Base-by-base conservation (phyloP, 176 grass and related monocot species). In the Typha latifolia region DNA sequence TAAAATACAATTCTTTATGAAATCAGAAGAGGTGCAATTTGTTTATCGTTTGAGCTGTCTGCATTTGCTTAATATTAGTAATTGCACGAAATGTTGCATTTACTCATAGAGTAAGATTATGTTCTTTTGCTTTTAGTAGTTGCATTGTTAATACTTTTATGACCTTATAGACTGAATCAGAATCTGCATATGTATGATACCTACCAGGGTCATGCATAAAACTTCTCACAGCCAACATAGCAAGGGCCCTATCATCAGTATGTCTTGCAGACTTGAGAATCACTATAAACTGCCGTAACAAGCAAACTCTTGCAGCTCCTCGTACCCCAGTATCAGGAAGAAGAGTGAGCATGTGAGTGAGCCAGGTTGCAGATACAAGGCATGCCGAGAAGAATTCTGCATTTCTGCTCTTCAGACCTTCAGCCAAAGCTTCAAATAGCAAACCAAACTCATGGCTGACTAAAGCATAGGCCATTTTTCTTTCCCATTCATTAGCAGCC, bases 361-460 rank as follows among this genome's bases (percentile, higher is more conserved):
- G 87, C 87, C 87, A 90, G 1, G 76, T 56, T 12, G 87, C 79
- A 62, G 72, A 85, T 64, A 80, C 76, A 23, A 90, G 87, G 71
- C 87, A 82, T 13, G 72, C n/a, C n/a, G 87, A 73, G 69, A 85
- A 85, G 14, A 90, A 53, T 48, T 85, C 87, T 14, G 67, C 31
- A 61, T 71, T 85, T 64, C 75, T 82, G 73, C 26, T 80, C 76
- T 47, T 66, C 11, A 90, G 73, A 77, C 87, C 81, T 10, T 82
- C 82, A 14, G 82, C 78, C 12, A 90, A 74, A 5, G 82, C 82
- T 78, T 85, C 87, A 77, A 90, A 82, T 18, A 85, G 61, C 62
- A 90, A 66, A n/a, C 87, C 82, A 67, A 90, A 90, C 61, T 90
- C 87, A 75, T 90, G 87, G 73, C 87, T 85, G 32, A 75, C 82